Base-by-base conservation (phyloP, 2,329 filamentous ascomycete species). In the Trichoderma citrinoviride region DNA sequence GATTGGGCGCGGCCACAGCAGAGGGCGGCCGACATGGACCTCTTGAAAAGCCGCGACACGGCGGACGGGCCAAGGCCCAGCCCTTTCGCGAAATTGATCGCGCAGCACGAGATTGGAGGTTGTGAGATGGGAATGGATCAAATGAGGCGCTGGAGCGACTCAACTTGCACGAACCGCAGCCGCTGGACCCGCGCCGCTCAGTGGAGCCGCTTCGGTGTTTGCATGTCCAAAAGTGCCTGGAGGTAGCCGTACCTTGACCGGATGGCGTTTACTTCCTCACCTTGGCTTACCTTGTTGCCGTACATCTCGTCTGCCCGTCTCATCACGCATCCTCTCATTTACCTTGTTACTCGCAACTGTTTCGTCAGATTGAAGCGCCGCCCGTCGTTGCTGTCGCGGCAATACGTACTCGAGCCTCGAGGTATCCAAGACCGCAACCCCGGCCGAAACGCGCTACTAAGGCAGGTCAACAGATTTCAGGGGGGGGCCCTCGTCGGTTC, bases 401-500 rank as follows among this genome's bases (percentile, higher is more conserved):
- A n/a, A 53, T 25, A 23, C 19, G 19, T 3, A 37, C 17, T 64
- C 57, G 7, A 21, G 15, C 44, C 60, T 65, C 40, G 40, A 68
- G 65, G 66, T 68, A 47, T 23, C 43, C 40, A 33, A 27, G 2
- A 14, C 33, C 3, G 7, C 33, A 37, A 14, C 33, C 50, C 15
- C 50, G 33, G 61, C 40, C 52, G 55, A 54, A 64, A 63, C 61
- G 65, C 65, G 65, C 65, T 68, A 69, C 8, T 37, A 37, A 37
- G 33, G 33, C 33, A 37, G 33, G 33, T 37, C 33, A 58, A 43
- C 61, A 52, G 49, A 52, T 52, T 52, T 68, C 70, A 70, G 68
- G 69, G 69, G 69, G 68, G 65, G n/a, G n/a, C 47, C 67, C 68
- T 69, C 70, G 73, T 37, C 33, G 33, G 33, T 73, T 74, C 73